Evolutionary conservation across 208 protist genomes (phyloP).

Genomic region (Wallacemonas sp.): DNA sequence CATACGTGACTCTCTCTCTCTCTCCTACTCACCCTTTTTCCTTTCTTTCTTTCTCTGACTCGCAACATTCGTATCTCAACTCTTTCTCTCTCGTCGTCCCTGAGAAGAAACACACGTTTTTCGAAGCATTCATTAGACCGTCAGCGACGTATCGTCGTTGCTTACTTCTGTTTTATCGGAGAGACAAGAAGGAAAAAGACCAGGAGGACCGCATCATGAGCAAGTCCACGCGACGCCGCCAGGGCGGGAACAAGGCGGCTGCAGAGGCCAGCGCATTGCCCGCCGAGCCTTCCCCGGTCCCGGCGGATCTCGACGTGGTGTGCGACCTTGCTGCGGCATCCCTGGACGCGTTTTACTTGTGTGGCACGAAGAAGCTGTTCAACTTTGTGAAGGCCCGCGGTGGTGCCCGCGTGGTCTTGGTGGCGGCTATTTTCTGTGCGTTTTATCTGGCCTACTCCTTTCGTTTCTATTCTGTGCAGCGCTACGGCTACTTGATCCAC

Average conservation of each 20-base stretch:
- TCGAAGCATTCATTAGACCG: no score
- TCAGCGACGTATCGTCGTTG: background rate
- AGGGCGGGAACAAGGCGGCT: background rate
- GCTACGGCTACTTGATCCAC: constrained; percentile 93
- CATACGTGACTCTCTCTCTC: background rate
- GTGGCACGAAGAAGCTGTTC: background rate
- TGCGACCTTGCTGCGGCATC: background rate
- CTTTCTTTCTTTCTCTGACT: background rate
- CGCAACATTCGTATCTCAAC: background rate
- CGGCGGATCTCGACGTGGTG: background rate
- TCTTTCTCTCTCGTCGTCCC: background rate
- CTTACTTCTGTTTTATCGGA: background rate
- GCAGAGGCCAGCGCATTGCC: no score
- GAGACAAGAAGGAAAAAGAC: background rate
- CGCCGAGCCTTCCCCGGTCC: background rate
- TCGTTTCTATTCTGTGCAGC: constrained; percentile 63
- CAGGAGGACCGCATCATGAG: background rate
- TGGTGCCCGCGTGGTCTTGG: constrained; percentile 14
- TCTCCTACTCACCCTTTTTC: constrained; percentile 6
- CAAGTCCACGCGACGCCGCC: background rate
- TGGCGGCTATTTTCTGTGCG: constrained; percentile 21
- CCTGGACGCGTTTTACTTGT: background rate
- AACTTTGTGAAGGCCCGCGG: background rate
- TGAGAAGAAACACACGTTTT: background rate
- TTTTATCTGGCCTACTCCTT: constrained; percentile 50